A percentile compares a stretch with the other conserved stretches of the same genome.
phyloP scores from a whole-genome alignment of 2,329 filamentous ascomycete species.

The Dactylellina haptotyla region DNA sequence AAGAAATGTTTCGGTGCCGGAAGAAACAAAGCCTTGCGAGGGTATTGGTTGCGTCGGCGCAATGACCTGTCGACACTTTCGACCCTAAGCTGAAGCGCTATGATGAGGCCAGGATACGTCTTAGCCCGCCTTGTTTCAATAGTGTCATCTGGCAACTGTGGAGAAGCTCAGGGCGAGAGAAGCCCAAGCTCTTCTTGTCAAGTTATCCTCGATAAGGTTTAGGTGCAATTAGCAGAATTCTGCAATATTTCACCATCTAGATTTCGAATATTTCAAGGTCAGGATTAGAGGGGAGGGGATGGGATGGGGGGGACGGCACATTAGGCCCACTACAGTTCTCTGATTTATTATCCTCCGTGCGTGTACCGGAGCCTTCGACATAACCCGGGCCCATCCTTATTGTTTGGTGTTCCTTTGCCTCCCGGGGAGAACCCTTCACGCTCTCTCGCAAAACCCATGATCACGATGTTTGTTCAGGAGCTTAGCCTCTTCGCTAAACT shows the following conservation, averaged over 20 bases:
- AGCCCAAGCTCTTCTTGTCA: background rate
- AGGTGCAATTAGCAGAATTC: background rate
- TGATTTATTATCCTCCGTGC: constrained; percentile 22
- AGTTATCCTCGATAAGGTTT: background rate
- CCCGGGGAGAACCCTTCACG: constrained; percentile 9
- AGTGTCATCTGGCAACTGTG: constrained; percentile 17
- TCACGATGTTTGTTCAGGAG: constrained; percentile 7
- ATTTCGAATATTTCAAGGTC: background rate
- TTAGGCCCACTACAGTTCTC: constrained; percentile 43
- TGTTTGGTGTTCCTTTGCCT: background rate
- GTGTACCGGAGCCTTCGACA: constrained; percentile 1
- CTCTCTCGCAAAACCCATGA: constrained; percentile 10
- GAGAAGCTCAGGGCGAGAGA: constrained; percentile 15
- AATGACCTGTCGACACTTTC: constrained; percentile 2
- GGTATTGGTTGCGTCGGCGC: constrained; percentile 24
- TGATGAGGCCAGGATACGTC: background rate
- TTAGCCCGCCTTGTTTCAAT: constrained; percentile 13
- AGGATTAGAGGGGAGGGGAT: background rate
- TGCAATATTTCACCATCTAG: constrained; percentile 6
- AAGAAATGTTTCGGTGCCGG: constrained; percentile 23
- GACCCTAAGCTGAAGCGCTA: background rate
- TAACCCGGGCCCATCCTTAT: background rate
- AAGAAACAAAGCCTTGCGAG: constrained; percentile 19
- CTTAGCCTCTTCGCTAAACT: constrained; percentile 46
- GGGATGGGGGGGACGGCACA: constrained; percentile 35